Evolutionary conservation across 176 grass and related monocot genomes (phyloP).

Genomic region (Avena sativa): DNA sequence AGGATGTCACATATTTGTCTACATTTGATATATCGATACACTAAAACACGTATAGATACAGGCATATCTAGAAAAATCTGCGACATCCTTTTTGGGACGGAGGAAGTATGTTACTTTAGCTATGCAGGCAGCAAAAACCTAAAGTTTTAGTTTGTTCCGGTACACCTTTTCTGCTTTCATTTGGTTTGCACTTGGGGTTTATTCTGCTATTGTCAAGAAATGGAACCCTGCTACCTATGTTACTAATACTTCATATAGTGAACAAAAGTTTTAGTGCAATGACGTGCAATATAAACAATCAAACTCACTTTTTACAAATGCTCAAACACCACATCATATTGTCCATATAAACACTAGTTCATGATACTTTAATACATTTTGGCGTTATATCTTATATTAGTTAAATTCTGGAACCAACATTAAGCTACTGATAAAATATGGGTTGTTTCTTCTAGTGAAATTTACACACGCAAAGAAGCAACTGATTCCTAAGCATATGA

Average conservation of each 20-base stretch:
- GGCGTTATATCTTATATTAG: not conserved
- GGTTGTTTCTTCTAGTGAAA: not conserved
- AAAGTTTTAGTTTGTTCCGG: not conserved
- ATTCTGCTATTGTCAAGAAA: not conserved
- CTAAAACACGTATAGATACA: too few relatives aligned
- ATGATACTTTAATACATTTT: not conserved
- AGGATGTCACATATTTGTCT: too few relatives aligned
- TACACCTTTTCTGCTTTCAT: not conserved
- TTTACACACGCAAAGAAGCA: not conserved
- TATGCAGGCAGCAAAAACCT: not conserved
- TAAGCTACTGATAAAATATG: conserved; percentile 1
- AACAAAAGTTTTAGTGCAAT: not conserved
- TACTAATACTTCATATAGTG: too few relatives aligned
- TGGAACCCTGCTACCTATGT: not conserved
- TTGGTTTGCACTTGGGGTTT: not conserved
- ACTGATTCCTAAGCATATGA: not conserved
- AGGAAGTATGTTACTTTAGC: not conserved
- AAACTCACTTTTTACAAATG: not conserved
- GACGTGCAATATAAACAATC: not conserved
- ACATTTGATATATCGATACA: too few relatives aligned
- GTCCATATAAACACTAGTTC: not conserved
- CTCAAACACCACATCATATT: not conserved
- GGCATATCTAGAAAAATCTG: too few relatives aligned
- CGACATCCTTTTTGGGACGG: too few relatives aligned
- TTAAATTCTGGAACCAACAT: not conserved